Evolutionary conservation across 2,329 filamentous ascomycete species (phyloP), one percentile per base, ranked within the genome.

Genomic region (Diplodia intermedia): DNA sequence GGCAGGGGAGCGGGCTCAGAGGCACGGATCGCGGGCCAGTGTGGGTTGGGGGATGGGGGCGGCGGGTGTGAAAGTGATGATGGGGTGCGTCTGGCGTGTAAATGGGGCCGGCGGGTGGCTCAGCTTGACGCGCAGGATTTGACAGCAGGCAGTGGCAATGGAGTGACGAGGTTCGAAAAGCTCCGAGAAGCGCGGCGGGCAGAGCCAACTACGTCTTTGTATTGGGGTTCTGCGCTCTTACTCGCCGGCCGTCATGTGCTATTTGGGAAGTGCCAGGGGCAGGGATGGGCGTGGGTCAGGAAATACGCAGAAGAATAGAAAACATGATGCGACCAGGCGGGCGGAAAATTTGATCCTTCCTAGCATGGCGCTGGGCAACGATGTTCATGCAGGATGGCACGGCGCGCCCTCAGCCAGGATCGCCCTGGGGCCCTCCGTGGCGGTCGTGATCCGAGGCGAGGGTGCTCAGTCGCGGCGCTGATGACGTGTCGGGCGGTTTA

Each of bases 221-320:
- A 70, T 72, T 70, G 69, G 52, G 56, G 68, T 70, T 77, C 74
- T 69, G 72, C 68, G 70, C 71, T 76, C 69, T 78, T 68, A 79
- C 73, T 80, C 77, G 79, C 77, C 73, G 77, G 70, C 71, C 68
- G 71, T 71, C 69, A 72, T 65, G 72, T 76, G 76, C 78, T 79
- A 78, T 75, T 77, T 74, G 71, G 70, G 70, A 74, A 70, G 72
- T 20, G n/a, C 50, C 12, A 29, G 53, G 53, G 11, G 20, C 49
- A 52, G 62, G 62, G 62, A n/a, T 26, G 31, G 6, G 49, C 40
- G 54, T 31, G 40, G 20, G 43, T 52, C 57, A 62, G 52, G 43
- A 36, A 57, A 62, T 54, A 61, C 47, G 54, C 36, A 18, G 40
- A 18, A 43, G 18, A 53, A n/a, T 43, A 26, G 57, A 47, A 62